These are phyloP conservation scores for Gamsiella multidivaricata DNA, from an alignment of 192 early-diverging fungal genomes.

Conservation along the genomic window DNA sequence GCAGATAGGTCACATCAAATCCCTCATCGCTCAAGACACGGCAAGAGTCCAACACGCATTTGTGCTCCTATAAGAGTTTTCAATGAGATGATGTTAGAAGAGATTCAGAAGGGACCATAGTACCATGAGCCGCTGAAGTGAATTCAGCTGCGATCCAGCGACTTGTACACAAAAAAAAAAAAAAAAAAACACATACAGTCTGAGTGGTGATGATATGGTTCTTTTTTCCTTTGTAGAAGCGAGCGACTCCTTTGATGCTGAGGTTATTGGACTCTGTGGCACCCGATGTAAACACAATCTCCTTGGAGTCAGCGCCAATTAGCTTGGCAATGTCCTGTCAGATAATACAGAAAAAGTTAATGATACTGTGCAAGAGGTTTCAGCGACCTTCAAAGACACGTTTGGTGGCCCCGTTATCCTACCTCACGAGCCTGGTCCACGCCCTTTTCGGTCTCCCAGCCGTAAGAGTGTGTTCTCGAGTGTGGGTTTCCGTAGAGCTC, in stretches of 20 bases:
- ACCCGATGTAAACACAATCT: constrained; percentile 95
- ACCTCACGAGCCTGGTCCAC: constrained; percentile 90
- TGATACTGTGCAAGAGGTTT: neutral
- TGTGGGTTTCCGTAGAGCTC: constrained; percentile 96
- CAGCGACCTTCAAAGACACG: neutral
- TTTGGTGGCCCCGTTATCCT: constrained; percentile 8
- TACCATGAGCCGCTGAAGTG: no score
- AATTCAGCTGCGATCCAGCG: no score
- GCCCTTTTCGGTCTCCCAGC: constrained; percentile 94
- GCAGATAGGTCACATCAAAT: constrained; percentile 95
- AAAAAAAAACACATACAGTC: constrained; percentile 62
- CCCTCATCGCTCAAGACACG: constrained; percentile 95
- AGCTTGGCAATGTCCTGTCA: constrained; percentile 82
- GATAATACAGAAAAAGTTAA: constrained; percentile 5
- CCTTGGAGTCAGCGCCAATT: constrained; percentile 94
- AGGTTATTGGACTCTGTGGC: constrained; percentile 98
- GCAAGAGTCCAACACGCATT: constrained; percentile 98
- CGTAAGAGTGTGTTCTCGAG: constrained; percentile 95
- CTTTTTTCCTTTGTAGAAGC: constrained; percentile 94
- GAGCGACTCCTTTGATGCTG: constrained; percentile 92
- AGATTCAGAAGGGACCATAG: neutral
- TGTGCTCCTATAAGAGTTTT: constrained; percentile 81
- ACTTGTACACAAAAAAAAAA: neutral
- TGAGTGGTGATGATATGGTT: constrained; percentile 97
- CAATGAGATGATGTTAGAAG: neutral